Evolutionary conservation across 108 stramenopile genomes (phyloP).

Genomic region (Cyclotella atomus): DNA sequence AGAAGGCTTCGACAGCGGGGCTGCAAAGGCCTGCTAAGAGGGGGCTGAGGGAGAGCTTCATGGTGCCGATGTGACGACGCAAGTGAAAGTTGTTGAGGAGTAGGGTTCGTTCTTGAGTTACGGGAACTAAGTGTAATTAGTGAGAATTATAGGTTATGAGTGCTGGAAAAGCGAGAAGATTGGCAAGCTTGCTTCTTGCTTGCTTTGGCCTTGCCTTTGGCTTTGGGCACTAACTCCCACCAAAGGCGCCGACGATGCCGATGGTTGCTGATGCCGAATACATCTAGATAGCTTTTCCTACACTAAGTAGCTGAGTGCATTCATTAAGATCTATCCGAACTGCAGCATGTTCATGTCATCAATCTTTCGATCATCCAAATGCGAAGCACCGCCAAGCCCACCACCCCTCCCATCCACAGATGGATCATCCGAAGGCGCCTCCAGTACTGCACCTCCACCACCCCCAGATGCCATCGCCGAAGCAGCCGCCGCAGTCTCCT

Average conservation of each 20-base stretch:
- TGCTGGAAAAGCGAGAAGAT: not conserved
- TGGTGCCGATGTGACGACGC: not conserved
- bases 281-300: not conserved
- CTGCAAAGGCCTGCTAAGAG: too few relatives aligned
- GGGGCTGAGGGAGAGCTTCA: too few relatives aligned
- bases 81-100: not conserved
- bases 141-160: conserved; percentile 3
- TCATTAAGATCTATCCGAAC: not conserved
- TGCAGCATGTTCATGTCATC: conserved; percentile 16
- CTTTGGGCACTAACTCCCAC: not conserved
- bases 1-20: too few relatives aligned
- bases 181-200: too few relatives aligned
- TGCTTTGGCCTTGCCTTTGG: too few relatives aligned
- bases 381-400: conserved; percentile 25
- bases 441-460: conserved; percentile 30
- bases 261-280: too few relatives aligned
- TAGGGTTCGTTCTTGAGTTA: not conserved
- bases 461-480: conserved; percentile 51
- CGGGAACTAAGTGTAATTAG: not conserved
- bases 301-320: not conserved
- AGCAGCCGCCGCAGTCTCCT: conserved; percentile 55
- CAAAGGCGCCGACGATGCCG: too few relatives aligned
- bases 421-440: conserved; percentile 4
- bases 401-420: conserved; percentile 48
- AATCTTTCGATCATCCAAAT: conserved; percentile 30